Conservation (phyloP, 768 basidiomycete genomes). For the Rhodotorula kratochvilovae region DNA sequence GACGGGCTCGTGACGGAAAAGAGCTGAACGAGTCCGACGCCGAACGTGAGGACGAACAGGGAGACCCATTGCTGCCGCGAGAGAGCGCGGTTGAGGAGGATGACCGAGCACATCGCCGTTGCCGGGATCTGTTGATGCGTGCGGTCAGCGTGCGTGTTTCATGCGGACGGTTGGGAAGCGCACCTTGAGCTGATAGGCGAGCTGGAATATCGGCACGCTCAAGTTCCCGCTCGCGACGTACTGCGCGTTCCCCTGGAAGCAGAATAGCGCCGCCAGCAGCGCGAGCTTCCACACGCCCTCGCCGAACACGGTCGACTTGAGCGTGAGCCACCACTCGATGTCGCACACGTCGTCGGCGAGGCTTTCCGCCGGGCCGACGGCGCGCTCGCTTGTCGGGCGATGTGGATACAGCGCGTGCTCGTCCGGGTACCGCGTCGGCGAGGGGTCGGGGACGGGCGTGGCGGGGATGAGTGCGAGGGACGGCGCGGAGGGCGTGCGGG, state of each 20-base stretch:
- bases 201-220: conserved; percentile 88
- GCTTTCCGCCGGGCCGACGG: not conserved
- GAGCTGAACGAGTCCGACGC: conserved; percentile 64
- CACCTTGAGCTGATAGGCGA: conserved; percentile 87
- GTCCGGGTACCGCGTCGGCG: conserved; percentile 6
- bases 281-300: conserved; percentile 90
- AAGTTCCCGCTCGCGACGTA: conserved; percentile 87
- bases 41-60: conserved; percentile 48
- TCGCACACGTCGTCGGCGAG: not conserved
- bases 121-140: conserved; percentile 52
- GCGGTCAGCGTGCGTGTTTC: too few relatives aligned
- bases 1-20: conserved; percentile 44
- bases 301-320: conserved; percentile 62
- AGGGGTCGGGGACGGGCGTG: conserved; percentile 13
- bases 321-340: conserved; percentile 22
- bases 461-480: conserved; percentile 30
- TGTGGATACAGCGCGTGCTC: conserved; percentile 4
- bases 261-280: conserved; percentile 88
- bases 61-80: conserved; percentile 69
- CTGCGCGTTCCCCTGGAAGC: conserved; percentile 59
- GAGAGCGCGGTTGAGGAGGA: conserved; percentile 72
- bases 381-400: not conserved
- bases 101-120: conserved; percentile 81
- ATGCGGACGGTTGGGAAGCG: too few relatives aligned
- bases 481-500: not conserved